These are phyloP conservation scores for Cladosporium sp. DNA, from an alignment of 2,329 filamentous ascomycete species.

Conservation along the genomic window DNA sequence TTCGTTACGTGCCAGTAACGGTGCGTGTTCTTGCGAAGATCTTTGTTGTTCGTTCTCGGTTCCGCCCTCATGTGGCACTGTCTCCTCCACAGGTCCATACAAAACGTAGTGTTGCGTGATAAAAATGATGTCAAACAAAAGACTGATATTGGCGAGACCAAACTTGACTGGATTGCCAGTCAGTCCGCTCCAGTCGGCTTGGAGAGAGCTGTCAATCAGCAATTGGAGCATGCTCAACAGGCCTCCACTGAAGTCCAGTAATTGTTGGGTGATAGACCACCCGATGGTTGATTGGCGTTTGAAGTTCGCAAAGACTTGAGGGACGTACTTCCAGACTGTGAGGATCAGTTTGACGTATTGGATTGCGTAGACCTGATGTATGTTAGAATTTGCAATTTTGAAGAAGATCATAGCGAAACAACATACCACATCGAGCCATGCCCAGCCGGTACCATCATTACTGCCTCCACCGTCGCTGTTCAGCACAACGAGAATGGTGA, in stretches of 20 bases:
- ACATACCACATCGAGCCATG: conserved; percentile 60
- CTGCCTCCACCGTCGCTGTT: conserved; percentile 37
- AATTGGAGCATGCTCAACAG: conserved; percentile 77
- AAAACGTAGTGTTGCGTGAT: conserved; percentile 83
- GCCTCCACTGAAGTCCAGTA: conserved; percentile 79
- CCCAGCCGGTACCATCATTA: conserved; percentile 49
- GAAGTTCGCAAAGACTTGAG: conserved; percentile 79
- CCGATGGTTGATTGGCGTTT: conserved; percentile 78
- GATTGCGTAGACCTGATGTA: conserved; percentile 57
- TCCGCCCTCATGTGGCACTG: too few relatives aligned
- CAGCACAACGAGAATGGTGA: conserved; percentile 45
- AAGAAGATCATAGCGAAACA: background rate
- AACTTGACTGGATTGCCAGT: conserved; percentile 92
- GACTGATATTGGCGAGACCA: conserved; percentile 74
- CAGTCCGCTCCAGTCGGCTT: conserved; percentile 83
- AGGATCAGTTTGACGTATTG: conserved; percentile 86
- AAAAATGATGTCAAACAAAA: conserved; percentile 82
- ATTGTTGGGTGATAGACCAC: conserved; percentile 80
- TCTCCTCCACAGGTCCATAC: conserved; percentile 46
- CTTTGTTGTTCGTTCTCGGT: too few relatives aligned
- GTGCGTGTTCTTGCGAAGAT: too few relatives aligned
- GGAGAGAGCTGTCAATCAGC: conserved; percentile 75
- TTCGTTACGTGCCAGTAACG: background rate
- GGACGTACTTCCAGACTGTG: conserved; percentile 88
- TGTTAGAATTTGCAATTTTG: background rate